Base-by-base conservation (phyloP, 2,329 filamentous ascomycete species). In the Xylaria sp. region DNA sequence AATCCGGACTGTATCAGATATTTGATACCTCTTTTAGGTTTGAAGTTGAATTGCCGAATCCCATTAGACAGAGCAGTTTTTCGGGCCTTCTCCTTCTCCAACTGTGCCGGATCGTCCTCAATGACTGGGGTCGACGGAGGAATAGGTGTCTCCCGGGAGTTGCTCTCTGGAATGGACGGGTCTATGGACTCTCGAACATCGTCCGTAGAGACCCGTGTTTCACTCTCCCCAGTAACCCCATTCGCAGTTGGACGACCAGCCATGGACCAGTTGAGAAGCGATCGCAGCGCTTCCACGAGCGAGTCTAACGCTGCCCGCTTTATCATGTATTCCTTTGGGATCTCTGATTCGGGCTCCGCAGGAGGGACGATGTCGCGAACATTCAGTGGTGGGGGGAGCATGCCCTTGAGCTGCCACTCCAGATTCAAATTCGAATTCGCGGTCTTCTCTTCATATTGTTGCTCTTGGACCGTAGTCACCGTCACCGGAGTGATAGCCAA, bases 21-120 rank as follows among this genome's bases (percentile, higher is more conserved):
- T 78, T 97, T 97, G 77, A 99, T 89, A 6, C 96, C 97, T 68
- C 92, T 90, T 81, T 99, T 99, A 0, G 97, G 94, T 80, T 99
- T 99, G 85, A 95, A 98, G 80, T 99, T 99, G 86, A 99, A 99
- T 71, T 94, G 92, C 59, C 91, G 90, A 64, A 98, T 92, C 1
- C 92, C 95, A 75, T 97, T 96, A 62, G 91, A 92, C 69, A 98
- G 83, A 0, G 96, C 96, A 7, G 94, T 98, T 82, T 99, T 99
- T 71, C 92, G 89, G 69, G 94, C 93, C 82, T 98, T 98, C 65
- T 94, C 94, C 80, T 92, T 97, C 77, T 98, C 96, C n/a, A 99
- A 85, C 76, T 98, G 92, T 71, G 90, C 94, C 0, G 95, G 95
- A 76, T 99, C 96, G 77, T 99, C 97, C 66, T 98, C 94, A 3